Percentiles rank a stretch among this genome's conserved stretches.
Conservation (phyloP, 2,329 filamentous ascomycete species). For the Cladophialophora psammophila region DNA sequence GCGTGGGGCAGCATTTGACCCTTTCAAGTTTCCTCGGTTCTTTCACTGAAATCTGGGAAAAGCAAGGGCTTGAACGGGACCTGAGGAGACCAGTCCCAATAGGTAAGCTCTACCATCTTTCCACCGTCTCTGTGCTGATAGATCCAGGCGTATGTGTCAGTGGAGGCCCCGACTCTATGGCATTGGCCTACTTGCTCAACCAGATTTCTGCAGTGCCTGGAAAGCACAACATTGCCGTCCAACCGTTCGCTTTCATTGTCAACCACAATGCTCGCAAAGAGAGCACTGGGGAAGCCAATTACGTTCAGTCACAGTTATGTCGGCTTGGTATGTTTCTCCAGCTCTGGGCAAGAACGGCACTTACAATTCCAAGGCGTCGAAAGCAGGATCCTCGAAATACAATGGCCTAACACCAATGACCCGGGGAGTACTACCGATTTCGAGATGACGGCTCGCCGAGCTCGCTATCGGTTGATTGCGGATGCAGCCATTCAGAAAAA, state of each 20-base stretch:
- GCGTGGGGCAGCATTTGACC: background rate
- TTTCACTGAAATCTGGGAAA: conserved; percentile 13
- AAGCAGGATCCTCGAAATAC: conserved; percentile 52
- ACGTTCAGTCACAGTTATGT: conserved; percentile 56
- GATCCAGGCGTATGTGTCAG: conserved; percentile 72
- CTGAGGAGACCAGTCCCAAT: conserved; percentile 10
- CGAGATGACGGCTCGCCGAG: conserved; percentile 76
- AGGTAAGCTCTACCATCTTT: conserved; percentile 15
- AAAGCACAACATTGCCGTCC: conserved; percentile 33
- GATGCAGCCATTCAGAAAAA: conserved; percentile 60
- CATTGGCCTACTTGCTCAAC: conserved; percentile 77
- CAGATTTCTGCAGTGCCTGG: conserved; percentile 45
- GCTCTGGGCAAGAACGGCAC: conserved; percentile 13
- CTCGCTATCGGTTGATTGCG: conserved; percentile 77
- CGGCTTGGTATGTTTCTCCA: conserved; percentile 50
- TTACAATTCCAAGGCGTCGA: conserved; percentile 44
- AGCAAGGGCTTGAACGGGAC: background rate
- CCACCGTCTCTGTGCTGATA: conserved; percentile 9
- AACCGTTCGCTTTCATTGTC: conserved; percentile 65
- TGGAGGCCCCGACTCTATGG: conserved; percentile 98
- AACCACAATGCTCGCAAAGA: conserved; percentile 66
- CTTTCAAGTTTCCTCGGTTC: background rate
- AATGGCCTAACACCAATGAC: conserved; percentile 58
- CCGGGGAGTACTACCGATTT: conserved; percentile 66
- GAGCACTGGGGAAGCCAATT: conserved; percentile 63